Conservation (phyloP, 306 rosid genomes). For the Lithocarpus polystachyus region DNA sequence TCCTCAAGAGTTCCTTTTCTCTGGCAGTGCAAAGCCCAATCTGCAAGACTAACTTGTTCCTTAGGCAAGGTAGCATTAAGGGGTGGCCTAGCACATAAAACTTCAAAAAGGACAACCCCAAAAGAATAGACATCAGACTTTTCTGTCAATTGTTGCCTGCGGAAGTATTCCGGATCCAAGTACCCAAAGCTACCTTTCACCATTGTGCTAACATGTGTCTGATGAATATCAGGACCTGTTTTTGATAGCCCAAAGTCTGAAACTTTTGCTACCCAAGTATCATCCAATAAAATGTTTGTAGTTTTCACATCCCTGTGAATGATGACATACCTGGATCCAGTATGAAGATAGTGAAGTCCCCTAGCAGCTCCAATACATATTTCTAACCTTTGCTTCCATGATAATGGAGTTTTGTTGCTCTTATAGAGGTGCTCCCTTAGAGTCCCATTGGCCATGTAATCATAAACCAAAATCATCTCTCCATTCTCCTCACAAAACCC, state of each 20-base stretch:
- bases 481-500: conserved; percentile 45
- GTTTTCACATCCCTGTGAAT: conserved; percentile 41
- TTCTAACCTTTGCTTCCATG: conserved; percentile 45
- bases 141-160: conserved; percentile 36
- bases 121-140: conserved; percentile 50
- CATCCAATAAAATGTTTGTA: conserved; percentile 40
- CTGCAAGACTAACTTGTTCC: conserved; percentile 48
- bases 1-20: conserved; percentile 25
- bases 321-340: conserved; percentile 28
- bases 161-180: conserved; percentile 44
- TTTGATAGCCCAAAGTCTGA: conserved; percentile 48
- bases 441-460: conserved; percentile 54
- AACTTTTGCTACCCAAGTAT: conserved; percentile 45
- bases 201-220: conserved; percentile 39
- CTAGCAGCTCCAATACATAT: conserved; percentile 44
- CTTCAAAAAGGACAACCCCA: conserved; percentile 48
- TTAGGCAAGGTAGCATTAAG: conserved; percentile 36
- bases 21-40: conserved; percentile 32
- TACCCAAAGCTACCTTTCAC: conserved; percentile 55
- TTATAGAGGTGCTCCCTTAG: conserved; percentile 41
- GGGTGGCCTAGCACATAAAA: conserved; percentile 44
- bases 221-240: conserved; percentile 28
- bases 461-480: conserved; percentile 47
- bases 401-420: conserved; percentile 23
- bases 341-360: conserved; percentile 42